Conservation (phyloP, 345 rosid species). For the Pistacia vera region DNA sequence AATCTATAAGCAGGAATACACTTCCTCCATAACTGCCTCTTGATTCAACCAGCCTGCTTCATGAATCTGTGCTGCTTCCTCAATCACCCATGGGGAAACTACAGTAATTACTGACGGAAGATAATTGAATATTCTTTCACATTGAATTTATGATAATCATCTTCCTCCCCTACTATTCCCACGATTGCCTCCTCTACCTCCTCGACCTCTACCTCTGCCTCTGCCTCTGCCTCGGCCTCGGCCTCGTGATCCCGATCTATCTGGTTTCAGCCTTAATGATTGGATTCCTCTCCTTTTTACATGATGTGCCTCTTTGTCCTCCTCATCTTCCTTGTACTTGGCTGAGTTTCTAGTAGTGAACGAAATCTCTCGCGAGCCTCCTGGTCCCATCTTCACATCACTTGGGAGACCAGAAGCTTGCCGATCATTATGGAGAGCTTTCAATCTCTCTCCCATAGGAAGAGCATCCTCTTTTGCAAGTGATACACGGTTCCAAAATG, state of each 20-base stretch:
- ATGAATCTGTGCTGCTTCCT: not conserved
- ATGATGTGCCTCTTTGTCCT: slow-evolving; percentile 37
- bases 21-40: not conserved
- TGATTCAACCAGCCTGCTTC: not conserved
- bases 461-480: slow-evolving; percentile 76
- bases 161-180: slow-evolving; percentile 48
- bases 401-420: slow-evolving; percentile 36
- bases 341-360: slow-evolving; percentile 61
- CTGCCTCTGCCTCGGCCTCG: slow-evolving; percentile 49
- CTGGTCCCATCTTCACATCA: slow-evolving; percentile 75
- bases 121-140: not conserved
- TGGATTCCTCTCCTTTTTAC: slow-evolving; percentile 79
- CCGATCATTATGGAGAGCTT: slow-evolving; percentile 49
- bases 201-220: slow-evolving; percentile 41
- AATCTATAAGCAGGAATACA: not conserved
- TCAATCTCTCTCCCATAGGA: slow-evolving; percentile 79
- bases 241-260: slow-evolving; percentile 46
- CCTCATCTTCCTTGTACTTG: slow-evolving; percentile 63
- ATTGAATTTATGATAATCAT: not conserved
- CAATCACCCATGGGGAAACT: not conserved
- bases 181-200: slow-evolving; percentile 28
- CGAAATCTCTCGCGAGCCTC: slow-evolving; percentile 90
- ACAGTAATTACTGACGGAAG: not conserved
- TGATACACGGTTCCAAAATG: slow-evolving; percentile 61
- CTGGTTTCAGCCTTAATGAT: slow-evolving; percentile 66